A percentile compares a stretch with the other conserved stretches of the same genome.
These are phyloP conservation scores for Miscanthus sacchariflorus DNA, from an alignment of 202 grass and related monocot genomes.

Conservation along the genomic window DNA sequence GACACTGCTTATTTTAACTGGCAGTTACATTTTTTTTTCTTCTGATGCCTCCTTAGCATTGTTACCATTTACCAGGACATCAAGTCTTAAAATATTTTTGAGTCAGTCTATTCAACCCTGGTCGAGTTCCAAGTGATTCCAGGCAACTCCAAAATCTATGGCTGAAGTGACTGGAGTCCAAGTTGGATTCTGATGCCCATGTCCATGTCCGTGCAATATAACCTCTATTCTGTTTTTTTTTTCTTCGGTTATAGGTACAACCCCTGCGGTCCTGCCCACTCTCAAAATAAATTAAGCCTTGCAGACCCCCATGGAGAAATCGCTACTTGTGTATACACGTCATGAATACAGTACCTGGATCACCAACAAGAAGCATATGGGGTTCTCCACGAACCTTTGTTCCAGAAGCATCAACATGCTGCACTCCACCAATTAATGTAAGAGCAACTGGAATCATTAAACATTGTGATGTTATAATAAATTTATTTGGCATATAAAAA, in stretches of 20 bases:
- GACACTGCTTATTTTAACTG: neutral
- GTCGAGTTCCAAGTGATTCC: neutral
- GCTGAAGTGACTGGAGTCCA: too few relatives aligned
- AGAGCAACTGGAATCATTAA: slow-evolving; percentile 77
- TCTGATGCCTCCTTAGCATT: neutral
- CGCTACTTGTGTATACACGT: neutral
- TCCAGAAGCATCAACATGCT: slow-evolving; percentile 87
- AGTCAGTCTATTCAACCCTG: neutral
- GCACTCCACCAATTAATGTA: slow-evolving; percentile 94
- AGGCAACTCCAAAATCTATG: neutral
- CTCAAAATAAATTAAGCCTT: neutral
- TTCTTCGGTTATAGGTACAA: neutral
- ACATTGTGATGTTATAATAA: neutral
- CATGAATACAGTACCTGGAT: slow-evolving; percentile 73
- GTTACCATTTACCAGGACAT: neutral
- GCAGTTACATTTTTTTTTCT: neutral
- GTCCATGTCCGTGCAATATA: neutral
- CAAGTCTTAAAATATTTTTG: neutral
- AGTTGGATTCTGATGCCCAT: neutral
- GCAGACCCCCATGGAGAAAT: neutral
- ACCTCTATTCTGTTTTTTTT: neutral
- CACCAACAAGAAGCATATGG: slow-evolving; percentile 99
- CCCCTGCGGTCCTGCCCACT: neutral
- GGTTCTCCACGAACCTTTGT: slow-evolving; percentile 95
- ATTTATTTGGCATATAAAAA: slow-evolving; percentile 19